Percentiles rank a stretch among this genome's conserved stretches.
Conservation (phyloP, 2,329 filamentous ascomycete genomes). For the Alternaria longipes region DNA sequence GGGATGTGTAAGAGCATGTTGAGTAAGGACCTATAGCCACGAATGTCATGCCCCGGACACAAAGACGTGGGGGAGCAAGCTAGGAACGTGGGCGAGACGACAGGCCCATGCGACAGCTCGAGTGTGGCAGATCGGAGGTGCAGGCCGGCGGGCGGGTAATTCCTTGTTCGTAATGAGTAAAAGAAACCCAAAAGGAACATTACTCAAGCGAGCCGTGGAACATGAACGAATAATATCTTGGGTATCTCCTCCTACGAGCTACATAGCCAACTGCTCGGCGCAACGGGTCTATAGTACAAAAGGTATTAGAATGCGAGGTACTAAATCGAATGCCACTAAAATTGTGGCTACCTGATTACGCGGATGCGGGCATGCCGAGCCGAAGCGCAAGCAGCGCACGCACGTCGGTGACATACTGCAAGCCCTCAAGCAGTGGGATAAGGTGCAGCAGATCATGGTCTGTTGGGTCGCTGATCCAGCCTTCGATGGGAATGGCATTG, state of each 20-base stretch:
- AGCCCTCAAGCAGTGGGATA: slow-evolving; percentile 87
- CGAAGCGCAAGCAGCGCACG: slow-evolving; percentile 87
- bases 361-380: slow-evolving; percentile 72
- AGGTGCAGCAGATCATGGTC: slow-evolving; percentile 95
- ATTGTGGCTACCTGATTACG: slow-evolving; percentile 30
- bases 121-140: slow-evolving; percentile 6
- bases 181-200: slow-evolving; percentile 28
- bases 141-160: slow-evolving; percentile 19
- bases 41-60: slow-evolving; percentile 16
- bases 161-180: slow-evolving; percentile 19
- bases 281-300: slow-evolving; percentile 44
- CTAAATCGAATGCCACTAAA: slow-evolving; percentile 19
- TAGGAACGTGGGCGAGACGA: slow-evolving; percentile 24
- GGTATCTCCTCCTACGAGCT: slow-evolving; percentile 48
- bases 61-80: slow-evolving; percentile 14
- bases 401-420: slow-evolving; percentile 97
- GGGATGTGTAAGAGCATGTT: slow-evolving; percentile 23
- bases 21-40: slow-evolving; percentile 24
- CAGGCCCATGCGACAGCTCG: slow-evolving; percentile 24
- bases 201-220: slow-evolving; percentile 10
- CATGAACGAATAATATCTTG: slow-evolving; percentile 35
- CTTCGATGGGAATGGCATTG: slow-evolving; percentile 98
- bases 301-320: slow-evolving; percentile 39
- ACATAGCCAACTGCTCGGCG: slow-evolving; percentile 33
- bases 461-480: slow-evolving; percentile 98